These are phyloP conservation scores for Globisporangium cylindrosporum DNA, from an alignment of 352 stramenopile species.

Conservation along the genomic window DNA sequence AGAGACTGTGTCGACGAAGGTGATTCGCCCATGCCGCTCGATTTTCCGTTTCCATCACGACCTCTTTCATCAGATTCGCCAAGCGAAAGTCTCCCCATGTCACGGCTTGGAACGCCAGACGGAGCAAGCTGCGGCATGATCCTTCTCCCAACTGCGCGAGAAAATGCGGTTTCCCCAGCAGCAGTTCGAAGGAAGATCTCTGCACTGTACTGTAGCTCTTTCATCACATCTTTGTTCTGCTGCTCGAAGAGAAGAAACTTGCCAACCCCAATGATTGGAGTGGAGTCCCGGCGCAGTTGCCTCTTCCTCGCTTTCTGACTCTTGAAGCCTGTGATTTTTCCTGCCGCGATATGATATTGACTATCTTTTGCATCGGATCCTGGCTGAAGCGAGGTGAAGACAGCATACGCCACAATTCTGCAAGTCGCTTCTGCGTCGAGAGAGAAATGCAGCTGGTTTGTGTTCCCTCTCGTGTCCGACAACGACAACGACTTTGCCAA, in stretches of 20 bases:
- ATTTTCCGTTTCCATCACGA: neutral
- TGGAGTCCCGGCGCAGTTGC: conserved; percentile 67
- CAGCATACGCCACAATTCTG: conserved; percentile 71
- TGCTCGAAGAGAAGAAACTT: conserved; percentile 88
- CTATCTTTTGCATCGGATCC: conserved; percentile 24
- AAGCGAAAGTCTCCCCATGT: neutral
- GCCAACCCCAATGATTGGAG: conserved; percentile 61
- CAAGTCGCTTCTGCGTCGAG: conserved; percentile 81
- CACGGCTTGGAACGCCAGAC: neutral
- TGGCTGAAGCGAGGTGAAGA: conserved; percentile 55
- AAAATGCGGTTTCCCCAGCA: conserved; percentile 73
- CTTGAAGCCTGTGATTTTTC: conserved; percentile 26
- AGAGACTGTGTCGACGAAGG: conserved; percentile 4
- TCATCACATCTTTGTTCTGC: conserved; percentile 90
- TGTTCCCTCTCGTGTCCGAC: conserved; percentile 24
- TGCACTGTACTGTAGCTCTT: conserved; percentile 86
- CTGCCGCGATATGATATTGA: conserved; percentile 11
- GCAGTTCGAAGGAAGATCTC: conserved; percentile 76
- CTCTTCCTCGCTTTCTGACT: conserved; percentile 73
- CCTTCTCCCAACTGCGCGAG: conserved; percentile 57
- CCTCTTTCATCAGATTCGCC: neutral
- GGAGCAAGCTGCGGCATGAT: conserved; percentile 45
- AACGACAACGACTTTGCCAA: conserved; percentile 21
- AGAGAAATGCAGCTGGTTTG: conserved; percentile 79
- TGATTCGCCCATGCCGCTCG: neutral